Conservation (phyloP, 163 green algal genomes). For the Chlamydomonas reinhardtii region DNA sequence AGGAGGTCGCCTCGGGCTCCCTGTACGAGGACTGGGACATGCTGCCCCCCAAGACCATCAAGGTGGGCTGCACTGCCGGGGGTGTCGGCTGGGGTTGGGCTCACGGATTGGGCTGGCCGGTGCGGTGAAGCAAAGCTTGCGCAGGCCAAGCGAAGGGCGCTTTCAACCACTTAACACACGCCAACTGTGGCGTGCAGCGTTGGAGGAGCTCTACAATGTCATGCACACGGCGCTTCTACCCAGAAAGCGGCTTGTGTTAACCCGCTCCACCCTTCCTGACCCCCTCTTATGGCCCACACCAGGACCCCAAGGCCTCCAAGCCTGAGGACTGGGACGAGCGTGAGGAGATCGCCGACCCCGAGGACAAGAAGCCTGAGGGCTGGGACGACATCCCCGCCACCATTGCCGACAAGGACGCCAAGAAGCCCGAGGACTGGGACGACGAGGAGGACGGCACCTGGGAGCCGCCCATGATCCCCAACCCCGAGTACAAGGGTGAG, state of each 20-base stretch:
- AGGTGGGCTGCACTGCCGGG: conserved; percentile 54
- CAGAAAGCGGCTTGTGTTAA: no score
- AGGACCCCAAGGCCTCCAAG: conserved; percentile 88
- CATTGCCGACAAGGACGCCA: conserved; percentile 83
- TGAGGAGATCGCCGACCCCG: conserved; percentile 78
- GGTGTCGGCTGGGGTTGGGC: no score
- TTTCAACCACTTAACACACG: no score
- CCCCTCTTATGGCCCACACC: neutral
- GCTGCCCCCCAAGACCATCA: conserved; percentile 83
- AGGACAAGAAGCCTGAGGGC: conserved; percentile 84
- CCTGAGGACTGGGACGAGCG: conserved; percentile 89
- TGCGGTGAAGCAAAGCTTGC: no score
- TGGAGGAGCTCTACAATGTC: no score
- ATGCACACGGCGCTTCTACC: no score
- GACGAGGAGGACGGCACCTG: conserved; percentile 88
- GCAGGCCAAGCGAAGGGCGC: no score
- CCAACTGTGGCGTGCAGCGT: no score
- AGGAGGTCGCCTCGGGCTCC: conserved; percentile 73
- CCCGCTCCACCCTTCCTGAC: no score
- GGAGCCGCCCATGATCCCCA: conserved; percentile 86
- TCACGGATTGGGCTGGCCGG: no score
- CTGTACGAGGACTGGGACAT: conserved; percentile 92
- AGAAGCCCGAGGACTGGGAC: conserved; percentile 92
- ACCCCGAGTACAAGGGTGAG: conserved; percentile 92
- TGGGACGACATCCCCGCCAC: conserved; percentile 87